Evolutionary conservation across 257 asterid species (phyloP), one percentile per base, ranked within the genome.

Genomic region (Misopates orontium): DNA sequence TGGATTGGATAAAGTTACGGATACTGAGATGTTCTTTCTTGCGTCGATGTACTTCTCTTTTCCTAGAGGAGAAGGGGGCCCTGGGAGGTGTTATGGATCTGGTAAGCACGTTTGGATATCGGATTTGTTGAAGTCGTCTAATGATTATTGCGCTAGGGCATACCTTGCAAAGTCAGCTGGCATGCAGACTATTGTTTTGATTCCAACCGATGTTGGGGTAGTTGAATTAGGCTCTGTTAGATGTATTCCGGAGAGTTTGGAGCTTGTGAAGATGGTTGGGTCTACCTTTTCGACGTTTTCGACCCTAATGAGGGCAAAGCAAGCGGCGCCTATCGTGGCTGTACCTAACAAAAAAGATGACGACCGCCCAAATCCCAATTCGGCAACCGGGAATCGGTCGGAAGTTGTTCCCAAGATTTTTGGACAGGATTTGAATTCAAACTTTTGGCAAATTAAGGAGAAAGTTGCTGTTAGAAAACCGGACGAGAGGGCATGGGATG

Each of bases 21-120:
- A 94, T 70, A 88, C 95, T 5, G 99, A 94, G 76, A 82, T 94
- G 96, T 94, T 94, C 80, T 94, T 94, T 66, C 87, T 94, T 4
- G 97, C 97, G 0, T 94, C 99, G 1, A 94, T 94, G 99, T 94
- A 94, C 79, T 94, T 94, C 19, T 85, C 88, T 48, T 94, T 94
- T 52, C 91, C 95, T 12, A 64, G 76, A 62, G 96, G 95, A 15
- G 86, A 79, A 80, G 99, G 95, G 39, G 99, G 97, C 20, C 99
- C 99, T 0, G 97, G 99, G 17, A 86, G 70, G 62, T 85, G 95
- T 61, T 94, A 82, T 56, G 86, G 79, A 47, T 83, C 87, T 0
- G 77, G 87, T 42, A 86, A 79, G 80, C 87, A 80, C 66, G 54
- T 80, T 23, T 94, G 99, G 97, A 39, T 87, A n/a, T 61, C 85